Base-by-base conservation (phyloP, 208 protist species). In the Herpetomonas muscarum region DNA sequence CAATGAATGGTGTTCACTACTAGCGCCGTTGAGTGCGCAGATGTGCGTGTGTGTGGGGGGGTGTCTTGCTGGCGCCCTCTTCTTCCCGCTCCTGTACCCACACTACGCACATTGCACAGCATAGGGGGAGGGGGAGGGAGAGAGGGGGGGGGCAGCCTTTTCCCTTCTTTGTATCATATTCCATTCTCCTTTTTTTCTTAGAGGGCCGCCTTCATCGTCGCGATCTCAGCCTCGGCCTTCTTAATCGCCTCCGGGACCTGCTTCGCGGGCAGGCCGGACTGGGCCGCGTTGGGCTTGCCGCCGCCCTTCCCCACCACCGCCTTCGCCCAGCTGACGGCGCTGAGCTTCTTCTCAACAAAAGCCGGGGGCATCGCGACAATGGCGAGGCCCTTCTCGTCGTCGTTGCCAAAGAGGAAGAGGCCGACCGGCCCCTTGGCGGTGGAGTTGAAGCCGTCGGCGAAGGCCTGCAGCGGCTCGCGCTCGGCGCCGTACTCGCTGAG, bases 211-310 rank as follows among this genome's bases (percentile, higher is more conserved):
- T 80, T 82, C 87, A 93, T 93, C 55, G 79, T 82, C 34, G 63
- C 71, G 15, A 74, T 78, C 68, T 90, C 83, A 17, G 55, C 70
- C 29, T 64, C 52, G 17, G 87, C 87, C 66, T 87, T 90, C 31
- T 64, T 49, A 12, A 85, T 50, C 6, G 67, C 82, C 12, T 42
- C 67, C 29, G 62, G 49, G 25, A 79, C 71, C 26, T 79, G 64
- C n/a, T 45, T 59, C 36, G 71, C 73, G 25, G 76, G 61, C 31
- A 96, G 60, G 26, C 91, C 91, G 1, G 84, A 87, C 71, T 96
- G 91, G 9, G 91, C 91, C n/a, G 78, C 73, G 56, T 83, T 76
- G 46, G 85, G 78, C 69, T 96, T 96, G 31, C 91, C 91, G 28
- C 91, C 91, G 41, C 91, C 91, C 67, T 96, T 96, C 32, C 91